Base-by-base conservation (phyloP, 2,329 filamentous ascomycete species). In the Cladophialophora immunda region DNA sequence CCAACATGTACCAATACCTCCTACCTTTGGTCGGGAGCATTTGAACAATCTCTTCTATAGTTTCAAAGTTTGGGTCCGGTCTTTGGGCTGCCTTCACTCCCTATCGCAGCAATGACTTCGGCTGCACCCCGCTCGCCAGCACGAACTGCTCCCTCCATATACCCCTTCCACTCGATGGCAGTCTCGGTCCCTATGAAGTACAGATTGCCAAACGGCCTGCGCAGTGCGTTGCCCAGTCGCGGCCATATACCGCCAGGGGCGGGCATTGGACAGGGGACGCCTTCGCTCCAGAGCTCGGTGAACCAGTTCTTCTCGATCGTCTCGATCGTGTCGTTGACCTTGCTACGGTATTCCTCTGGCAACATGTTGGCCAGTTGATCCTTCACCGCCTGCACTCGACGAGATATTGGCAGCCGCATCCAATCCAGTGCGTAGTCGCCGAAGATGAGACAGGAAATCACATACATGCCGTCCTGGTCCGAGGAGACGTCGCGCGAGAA, bases 161-260 rank as follows among this genome's bases (percentile, higher is more conserved):
- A 87, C 0, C 85, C 85, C 59, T 83, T 85, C 85, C 85, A 87
- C 65, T 83, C 80, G 3, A 72, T 76, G 0, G 81, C 79, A 0
- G 81, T 85, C 76, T 88, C 86, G 0, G 85, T 86, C 0, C 86
- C 85, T 2, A 80, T 83, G 69, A 86, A 87, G 69, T 86, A 81
- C 2, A 86, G 32, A 34, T 82, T 76, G 3, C 80, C 76, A 57
- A 75, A 74, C 0, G 75, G 70, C 41, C 77, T 71, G 13, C 78
- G 69, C 4, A 83, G 67, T 4, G 71, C 72, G 22, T 78, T 72
- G 0, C 75, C 66, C 4, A 82, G 68, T 66, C 1, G 80, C 69
- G 66, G 76, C 80, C 0, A 81, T 80, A 58, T 79, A 2, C 81
- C 75, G 0, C 80, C 81, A 0, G 81, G 81, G 0, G 74, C 34